These are phyloP conservation scores for Mycena polygramma DNA, from an alignment of 768 basidiomycete genomes.

Conservation along the genomic window DNA sequence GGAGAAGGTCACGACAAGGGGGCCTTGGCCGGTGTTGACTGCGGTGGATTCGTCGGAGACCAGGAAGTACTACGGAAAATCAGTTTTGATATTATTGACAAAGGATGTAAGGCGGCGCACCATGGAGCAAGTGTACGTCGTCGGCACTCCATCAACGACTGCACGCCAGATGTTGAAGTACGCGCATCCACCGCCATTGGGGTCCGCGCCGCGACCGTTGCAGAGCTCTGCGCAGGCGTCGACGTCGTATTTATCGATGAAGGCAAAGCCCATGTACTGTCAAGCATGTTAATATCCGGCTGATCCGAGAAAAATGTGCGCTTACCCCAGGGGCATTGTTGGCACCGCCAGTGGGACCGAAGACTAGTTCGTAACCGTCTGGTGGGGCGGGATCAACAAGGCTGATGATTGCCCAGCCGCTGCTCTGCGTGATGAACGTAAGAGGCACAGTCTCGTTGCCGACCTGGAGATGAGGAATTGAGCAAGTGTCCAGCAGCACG, in stretches of 20 bases:
- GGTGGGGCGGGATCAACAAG: constrained; percentile 52
- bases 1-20: constrained; percentile 60
- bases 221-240: constrained; percentile 59
- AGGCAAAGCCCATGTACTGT: constrained; percentile 67
- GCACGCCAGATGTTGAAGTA: constrained; percentile 70
- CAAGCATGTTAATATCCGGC: constrained; percentile 19
- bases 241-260: constrained; percentile 62
- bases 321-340: constrained; percentile 61
- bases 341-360: constrained; percentile 60
- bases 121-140: constrained; percentile 64
- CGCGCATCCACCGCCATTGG: constrained; percentile 58
- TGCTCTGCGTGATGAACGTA: constrained; percentile 60
- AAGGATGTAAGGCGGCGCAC: constrained; percentile 39
- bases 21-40: constrained; percentile 60
- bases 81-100: no score
- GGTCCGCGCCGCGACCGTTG: constrained; percentile 57
- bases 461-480: constrained; percentile 30
- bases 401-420: constrained; percentile 53
- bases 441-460: constrained; percentile 37
- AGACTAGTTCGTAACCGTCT: constrained; percentile 60
- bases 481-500: not conserved
- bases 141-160: constrained; percentile 58
- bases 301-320: constrained; percentile 14
- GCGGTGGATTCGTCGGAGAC: constrained; percentile 59
- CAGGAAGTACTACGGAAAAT: constrained; percentile 55